phyloP scores from a whole-genome alignment of 1,284 basidiomycete species.

The Lentinula novae-zelandiae region DNA sequence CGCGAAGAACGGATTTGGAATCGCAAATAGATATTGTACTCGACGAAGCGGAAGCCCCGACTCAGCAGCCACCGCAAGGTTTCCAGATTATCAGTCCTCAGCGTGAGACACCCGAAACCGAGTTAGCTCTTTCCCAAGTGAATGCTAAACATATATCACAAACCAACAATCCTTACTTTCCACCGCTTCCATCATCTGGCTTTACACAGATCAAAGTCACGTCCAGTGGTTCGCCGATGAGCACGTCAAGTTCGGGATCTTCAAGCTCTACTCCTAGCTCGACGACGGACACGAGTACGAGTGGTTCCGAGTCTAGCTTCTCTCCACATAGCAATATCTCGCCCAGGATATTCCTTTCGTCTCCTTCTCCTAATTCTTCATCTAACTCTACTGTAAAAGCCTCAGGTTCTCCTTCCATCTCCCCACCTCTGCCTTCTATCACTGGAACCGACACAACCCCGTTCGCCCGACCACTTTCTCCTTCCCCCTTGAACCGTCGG shows the following conservation, averaged over 20 bases:
- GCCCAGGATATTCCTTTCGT: slow-evolving; percentile 2
- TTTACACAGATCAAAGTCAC: not conserved
- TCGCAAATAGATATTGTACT: slow-evolving; percentile 2
- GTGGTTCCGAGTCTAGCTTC: slow-evolving; percentile 1
- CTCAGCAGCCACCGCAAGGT: not conserved
- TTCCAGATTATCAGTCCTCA: slow-evolving; percentile 6
- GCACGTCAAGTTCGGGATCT: slow-evolving; percentile 20
- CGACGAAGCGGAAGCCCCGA: not conserved
- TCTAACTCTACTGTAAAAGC: slow-evolving; percentile 11
- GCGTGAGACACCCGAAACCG: slow-evolving; percentile 3
- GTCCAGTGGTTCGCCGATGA: slow-evolving; percentile 12
- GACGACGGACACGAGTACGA: slow-evolving; percentile 10
- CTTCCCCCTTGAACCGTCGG: too few relatives aligned
- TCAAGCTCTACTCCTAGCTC: slow-evolving; percentile 18
- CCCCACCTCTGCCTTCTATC: too few relatives aligned
- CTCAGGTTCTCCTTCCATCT: not conserved
- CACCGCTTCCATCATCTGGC: slow-evolving; percentile 22
- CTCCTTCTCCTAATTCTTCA: not conserved
- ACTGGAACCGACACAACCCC: too few relatives aligned
- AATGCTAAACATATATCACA: slow-evolving; percentile 16
- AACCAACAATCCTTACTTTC: slow-evolving; percentile 39
- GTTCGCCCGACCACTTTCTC: too few relatives aligned
- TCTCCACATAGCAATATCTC: slow-evolving; percentile 8
- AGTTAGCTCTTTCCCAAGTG: not conserved
- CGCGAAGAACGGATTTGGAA: not conserved